Evolutionary conservation across 139 green algal species (phyloP).

Genomic region (Coccomyxa sp.): DNA sequence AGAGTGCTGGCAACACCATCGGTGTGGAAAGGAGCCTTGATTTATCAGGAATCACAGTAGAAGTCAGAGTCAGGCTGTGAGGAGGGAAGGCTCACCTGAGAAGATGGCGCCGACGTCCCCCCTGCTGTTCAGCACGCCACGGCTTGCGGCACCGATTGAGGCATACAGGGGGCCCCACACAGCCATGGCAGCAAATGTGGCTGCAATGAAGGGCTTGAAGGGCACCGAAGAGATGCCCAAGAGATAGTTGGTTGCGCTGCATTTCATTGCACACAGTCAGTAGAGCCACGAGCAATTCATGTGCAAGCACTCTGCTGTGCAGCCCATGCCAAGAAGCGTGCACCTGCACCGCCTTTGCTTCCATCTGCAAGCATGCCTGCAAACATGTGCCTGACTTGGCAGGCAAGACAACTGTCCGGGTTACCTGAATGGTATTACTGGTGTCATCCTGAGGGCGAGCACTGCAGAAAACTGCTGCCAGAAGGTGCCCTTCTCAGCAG

Average conservation of each 20-base stretch:
- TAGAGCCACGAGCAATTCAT: neutral
- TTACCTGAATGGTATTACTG: conserved; percentile 71
- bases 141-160: conserved; percentile 59
- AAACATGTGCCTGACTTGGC: neutral
- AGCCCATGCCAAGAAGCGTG: neutral
- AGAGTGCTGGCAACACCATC: neutral
- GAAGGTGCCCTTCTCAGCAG: conserved; percentile 64
- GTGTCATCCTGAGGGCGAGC: conserved; percentile 70
- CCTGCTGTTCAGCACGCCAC: conserved; percentile 55
- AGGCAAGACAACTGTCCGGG: neutral
- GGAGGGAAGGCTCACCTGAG: conserved; percentile 26
- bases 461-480: conserved; percentile 68
- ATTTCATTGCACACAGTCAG: neutral
- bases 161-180: conserved; percentile 73
- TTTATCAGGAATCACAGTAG: no score
- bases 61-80: no score
- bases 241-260: conserved; percentile 80
- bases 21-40: neutral
- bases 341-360: neutral
- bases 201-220: conserved; percentile 54
- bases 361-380: neutral
- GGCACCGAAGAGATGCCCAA: conserved; percentile 72
- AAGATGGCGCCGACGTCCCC: conserved; percentile 48
- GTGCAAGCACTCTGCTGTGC: neutral
- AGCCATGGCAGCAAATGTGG: conserved; percentile 63